These are phyloP conservation scores for Phytophthora gonapodyides DNA, from an alignment of 352 stramenopile species.

Conservation along the genomic window DNA sequence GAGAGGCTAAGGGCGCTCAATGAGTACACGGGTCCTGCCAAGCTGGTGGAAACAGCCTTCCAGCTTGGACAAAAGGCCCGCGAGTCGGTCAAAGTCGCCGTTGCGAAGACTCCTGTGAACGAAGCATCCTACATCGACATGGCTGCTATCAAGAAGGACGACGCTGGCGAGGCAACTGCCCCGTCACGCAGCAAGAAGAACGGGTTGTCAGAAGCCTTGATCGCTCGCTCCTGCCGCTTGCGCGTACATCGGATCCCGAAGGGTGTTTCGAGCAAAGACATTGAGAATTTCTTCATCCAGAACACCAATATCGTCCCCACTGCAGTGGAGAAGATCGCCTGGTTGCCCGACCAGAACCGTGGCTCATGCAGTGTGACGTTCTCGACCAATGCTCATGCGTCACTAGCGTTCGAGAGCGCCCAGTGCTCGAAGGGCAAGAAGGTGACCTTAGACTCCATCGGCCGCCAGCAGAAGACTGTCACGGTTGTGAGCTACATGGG, in stretches of 20 bases:
- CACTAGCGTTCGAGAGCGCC: slow-evolving; percentile 67
- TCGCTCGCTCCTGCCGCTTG: slow-evolving; percentile 67
- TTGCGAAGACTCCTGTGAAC: slow-evolving; percentile 29
- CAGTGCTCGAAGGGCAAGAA: slow-evolving; percentile 43
- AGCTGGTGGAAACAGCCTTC: slow-evolving; percentile 55
- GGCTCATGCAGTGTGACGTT: slow-evolving; percentile 79
- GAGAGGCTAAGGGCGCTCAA: slow-evolving; percentile 2
- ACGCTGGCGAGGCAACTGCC: neutral
- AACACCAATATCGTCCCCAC: slow-evolving; percentile 65
- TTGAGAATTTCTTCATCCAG: slow-evolving; percentile 74
- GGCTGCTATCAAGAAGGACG: slow-evolving; percentile 22
- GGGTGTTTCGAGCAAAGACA: slow-evolving; percentile 61
- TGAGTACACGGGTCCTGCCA: slow-evolving; percentile 40
- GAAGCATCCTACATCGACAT: slow-evolving; percentile 42
- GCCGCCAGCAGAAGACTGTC: slow-evolving; percentile 73
- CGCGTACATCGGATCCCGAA: slow-evolving; percentile 78
- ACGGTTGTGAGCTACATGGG: slow-evolving; percentile 57
- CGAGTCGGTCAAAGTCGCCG: slow-evolving; percentile 3
- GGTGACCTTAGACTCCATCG: slow-evolving; percentile 61
- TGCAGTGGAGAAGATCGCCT: slow-evolving; percentile 69
- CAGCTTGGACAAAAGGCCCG: slow-evolving; percentile 17
- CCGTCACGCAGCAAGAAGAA: slow-evolving; percentile 5
- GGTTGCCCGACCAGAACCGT: slow-evolving; percentile 64
- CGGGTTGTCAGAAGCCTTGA: slow-evolving; percentile 35
- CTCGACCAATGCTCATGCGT: slow-evolving; percentile 58